Evolutionary conservation across 1,284 basidiomycete species (phyloP).

Genomic region (Earliella scabrosa): DNA sequence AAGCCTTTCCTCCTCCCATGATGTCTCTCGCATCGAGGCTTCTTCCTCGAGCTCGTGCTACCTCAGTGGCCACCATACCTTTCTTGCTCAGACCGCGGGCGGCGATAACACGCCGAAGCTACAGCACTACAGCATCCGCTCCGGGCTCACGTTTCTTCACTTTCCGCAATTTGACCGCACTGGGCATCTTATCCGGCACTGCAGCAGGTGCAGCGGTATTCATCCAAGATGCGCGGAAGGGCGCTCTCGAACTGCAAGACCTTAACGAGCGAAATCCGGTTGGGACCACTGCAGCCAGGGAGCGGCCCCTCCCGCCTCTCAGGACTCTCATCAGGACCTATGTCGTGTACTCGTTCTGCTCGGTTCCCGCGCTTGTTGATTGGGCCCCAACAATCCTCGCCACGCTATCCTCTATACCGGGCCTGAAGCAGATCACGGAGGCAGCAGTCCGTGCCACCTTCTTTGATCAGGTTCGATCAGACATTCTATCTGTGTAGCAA

Average conservation of each 20-base stretch:
- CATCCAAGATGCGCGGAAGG: slow-evolving; percentile 16
- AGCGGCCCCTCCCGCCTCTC: slow-evolving; percentile 33
- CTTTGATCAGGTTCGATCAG: slow-evolving; percentile 72
- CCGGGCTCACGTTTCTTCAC: slow-evolving; percentile 2
- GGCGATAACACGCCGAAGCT: too few relatives aligned
- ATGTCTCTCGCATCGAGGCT: too few relatives aligned
- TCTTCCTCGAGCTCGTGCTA: too few relatives aligned
- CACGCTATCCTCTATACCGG: slow-evolving; percentile 65
- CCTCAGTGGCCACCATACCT: too few relatives aligned
- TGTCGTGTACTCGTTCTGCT: slow-evolving; percentile 82
- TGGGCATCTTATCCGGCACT: slow-evolving; percentile 3
- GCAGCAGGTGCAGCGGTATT: slow-evolving; percentile 10
- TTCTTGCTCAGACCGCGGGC: too few relatives aligned
- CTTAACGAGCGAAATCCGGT: slow-evolving; percentile 9
- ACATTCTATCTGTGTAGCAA: background rate
- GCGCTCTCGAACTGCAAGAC: slow-evolving; percentile 5
- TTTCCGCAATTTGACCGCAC: slow-evolving; percentile 7
- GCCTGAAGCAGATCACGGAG: slow-evolving; percentile 69
- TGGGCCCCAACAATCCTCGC: slow-evolving; percentile 75
- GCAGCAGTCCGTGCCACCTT: slow-evolving; percentile 81
- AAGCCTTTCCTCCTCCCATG: too few relatives aligned
- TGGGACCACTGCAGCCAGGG: slow-evolving; percentile 1
- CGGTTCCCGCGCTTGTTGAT: slow-evolving; percentile 79
- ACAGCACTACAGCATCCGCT: too few relatives aligned
- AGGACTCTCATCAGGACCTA: slow-evolving; percentile 69